Conservation (phyloP, 768 basidiomycete genomes). For the Macrolepiota albuminosa region DNA sequence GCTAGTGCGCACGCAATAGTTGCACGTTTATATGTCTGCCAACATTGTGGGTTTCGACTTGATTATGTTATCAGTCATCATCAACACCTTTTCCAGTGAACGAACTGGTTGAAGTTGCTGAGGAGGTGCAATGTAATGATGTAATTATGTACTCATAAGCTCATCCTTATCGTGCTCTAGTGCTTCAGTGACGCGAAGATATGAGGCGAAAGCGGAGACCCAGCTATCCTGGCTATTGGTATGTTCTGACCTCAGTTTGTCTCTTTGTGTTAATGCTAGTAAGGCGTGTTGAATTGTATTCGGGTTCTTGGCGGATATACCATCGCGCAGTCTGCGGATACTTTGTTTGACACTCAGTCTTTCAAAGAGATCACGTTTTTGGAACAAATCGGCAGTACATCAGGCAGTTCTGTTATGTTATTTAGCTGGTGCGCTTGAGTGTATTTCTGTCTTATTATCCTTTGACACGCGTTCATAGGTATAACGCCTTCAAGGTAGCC, state of each 20-base stretch:
- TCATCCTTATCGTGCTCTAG: no score
- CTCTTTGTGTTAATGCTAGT: neutral
- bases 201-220: constrained; percentile 50
- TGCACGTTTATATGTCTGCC: constrained; percentile 54
- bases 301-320: constrained; percentile 64
- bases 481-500: constrained; percentile 58
- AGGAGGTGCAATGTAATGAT: constrained; percentile 43
- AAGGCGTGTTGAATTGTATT: constrained; percentile 58
- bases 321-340: constrained; percentile 38
- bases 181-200: no score
- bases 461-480: constrained; percentile 32
- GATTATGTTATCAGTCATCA: neutral
- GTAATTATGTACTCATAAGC: neutral
- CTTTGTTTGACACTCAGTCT: constrained; percentile 54
- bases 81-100: constrained; percentile 40
- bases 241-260: constrained; percentile 12
- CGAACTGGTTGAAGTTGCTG: constrained; percentile 51
- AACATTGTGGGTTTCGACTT: constrained; percentile 45
- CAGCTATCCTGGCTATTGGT: constrained; percentile 52
- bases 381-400: constrained; percentile 34
- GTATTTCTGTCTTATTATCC: neutral
- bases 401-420: constrained; percentile 46
- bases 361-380: constrained; percentile 56
- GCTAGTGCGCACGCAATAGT: constrained; percentile 51
- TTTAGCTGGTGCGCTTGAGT: constrained; percentile 49